Conservation (phyloP, 805 yeast genomes). For the Lachancea meyersii region DNA sequence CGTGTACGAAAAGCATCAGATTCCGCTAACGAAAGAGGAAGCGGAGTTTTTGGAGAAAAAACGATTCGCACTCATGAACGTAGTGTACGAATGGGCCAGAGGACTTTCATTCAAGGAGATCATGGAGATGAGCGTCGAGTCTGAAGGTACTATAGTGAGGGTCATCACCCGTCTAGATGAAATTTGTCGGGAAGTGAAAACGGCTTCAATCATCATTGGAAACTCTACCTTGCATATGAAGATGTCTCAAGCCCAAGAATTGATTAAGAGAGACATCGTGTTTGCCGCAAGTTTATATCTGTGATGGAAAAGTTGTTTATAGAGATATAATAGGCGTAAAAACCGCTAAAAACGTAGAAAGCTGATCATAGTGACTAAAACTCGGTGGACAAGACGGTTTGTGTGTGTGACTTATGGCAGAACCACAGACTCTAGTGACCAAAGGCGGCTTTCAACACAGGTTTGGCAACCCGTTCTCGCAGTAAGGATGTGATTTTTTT, state of each 20-base stretch:
- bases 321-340: too few relatives aligned
- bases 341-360: too few relatives aligned
- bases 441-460: slow-evolving; percentile 7
- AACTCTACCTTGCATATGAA: slow-evolving; percentile 84
- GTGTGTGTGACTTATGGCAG: neutral
- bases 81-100: slow-evolving; percentile 96
- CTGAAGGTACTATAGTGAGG: slow-evolving; percentile 94
- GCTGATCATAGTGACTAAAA: too few relatives aligned
- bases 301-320: slow-evolving; percentile 24
- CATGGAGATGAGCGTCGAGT: slow-evolving; percentile 81
- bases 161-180: slow-evolving; percentile 93
- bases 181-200: slow-evolving; percentile 87
- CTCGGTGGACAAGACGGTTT: too few relatives aligned
- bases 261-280: slow-evolving; percentile 92
- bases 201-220: slow-evolving; percentile 91
- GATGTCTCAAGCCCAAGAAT: slow-evolving; percentile 88
- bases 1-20: slow-evolving; percentile 61
- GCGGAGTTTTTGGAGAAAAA: slow-evolving; percentile 75
- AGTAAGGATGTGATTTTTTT: slow-evolving; percentile 18
- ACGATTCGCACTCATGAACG: slow-evolving; percentile 86
- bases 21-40: slow-evolving; percentile 76
- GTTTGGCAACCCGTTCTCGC: slow-evolving; percentile 15
- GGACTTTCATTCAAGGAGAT: slow-evolving; percentile 89
- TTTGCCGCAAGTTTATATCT: slow-evolving; percentile 92
- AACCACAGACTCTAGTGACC: neutral